These are phyloP conservation scores for Fusarium sp. DNA, from an alignment of 2,329 filamentous ascomycete species.

Conservation along the genomic window DNA sequence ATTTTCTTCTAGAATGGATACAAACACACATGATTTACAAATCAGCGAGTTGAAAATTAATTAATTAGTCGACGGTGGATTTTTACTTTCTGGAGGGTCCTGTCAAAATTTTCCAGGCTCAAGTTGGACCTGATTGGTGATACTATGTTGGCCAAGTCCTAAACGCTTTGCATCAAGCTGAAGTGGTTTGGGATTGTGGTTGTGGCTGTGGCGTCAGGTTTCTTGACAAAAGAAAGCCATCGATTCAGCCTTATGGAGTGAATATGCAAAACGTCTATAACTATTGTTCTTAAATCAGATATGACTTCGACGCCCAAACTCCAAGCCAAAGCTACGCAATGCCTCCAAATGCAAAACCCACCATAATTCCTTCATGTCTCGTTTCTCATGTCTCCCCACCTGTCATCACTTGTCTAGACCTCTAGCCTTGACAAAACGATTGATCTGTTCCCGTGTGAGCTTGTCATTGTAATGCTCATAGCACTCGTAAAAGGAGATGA, in stretches of 20 bases:
- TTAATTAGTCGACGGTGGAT: slow-evolving; percentile 9
- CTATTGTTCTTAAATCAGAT: neutral
- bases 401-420: slow-evolving; percentile 64
- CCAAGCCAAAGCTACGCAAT: slow-evolving; percentile 19
- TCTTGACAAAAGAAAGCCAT: slow-evolving; percentile 3
- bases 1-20: slow-evolving; percentile 18
- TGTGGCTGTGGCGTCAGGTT: slow-evolving; percentile 3
- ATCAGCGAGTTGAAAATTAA: neutral
- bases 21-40: slow-evolving; percentile 21
- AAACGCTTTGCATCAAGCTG: neutral
- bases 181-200: neutral
- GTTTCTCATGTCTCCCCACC: slow-evolving; percentile 33
- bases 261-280: neutral
- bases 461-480: slow-evolving; percentile 73
- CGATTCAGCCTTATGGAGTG: neutral
- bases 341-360: slow-evolving; percentile 4
- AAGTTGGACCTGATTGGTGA: neutral
- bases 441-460: slow-evolving; percentile 69
- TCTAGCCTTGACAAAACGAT: slow-evolving; percentile 70
- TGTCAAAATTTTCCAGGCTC: neutral
- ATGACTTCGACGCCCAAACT: slow-evolving; percentile 28
- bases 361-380: slow-evolving; percentile 42
- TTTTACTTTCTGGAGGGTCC: neutral
- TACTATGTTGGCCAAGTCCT: slow-evolving; percentile 9
- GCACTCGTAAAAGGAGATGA: slow-evolving; percentile 88